Base-by-base conservation (phyloP, 1,284 basidiomycete species). In the Apiotrichum porosum region DNA sequence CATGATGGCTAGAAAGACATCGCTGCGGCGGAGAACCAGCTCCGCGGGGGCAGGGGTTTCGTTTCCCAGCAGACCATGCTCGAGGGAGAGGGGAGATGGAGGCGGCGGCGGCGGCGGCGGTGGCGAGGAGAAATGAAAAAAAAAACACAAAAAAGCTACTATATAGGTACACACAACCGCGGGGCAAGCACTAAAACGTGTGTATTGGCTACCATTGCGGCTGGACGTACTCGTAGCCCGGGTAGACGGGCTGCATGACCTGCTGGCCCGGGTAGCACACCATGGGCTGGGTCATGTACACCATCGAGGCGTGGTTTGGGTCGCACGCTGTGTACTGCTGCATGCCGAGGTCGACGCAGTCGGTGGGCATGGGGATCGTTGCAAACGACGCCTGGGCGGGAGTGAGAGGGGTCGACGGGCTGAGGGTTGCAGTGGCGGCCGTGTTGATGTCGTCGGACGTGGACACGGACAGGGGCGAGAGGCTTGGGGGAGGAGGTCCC, bases 381-480 rank as follows among this genome's bases (percentile, higher is more conserved):
- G 34, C 30, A 31, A 55, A 43, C 9, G 42, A 42, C 10, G 53
- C 33, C 40, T 55, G 53, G 12, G 49, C 40, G 9, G 53, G 53
- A 0, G 53, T 55, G 41, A 46, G 44, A 0, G 53, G 53, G 2
- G 46, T 51, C 30, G 30, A 35, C 9, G 53, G 53, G 34, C 43
- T 47, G 4, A 51, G 37, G 15, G 22, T 33, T 17, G 37, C 18
- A 4, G 44, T 17, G 9, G 31, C 35, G 13, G 14, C 39, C 9
- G 34, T 22, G 3, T 37, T 30, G 9, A 15, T 24, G 18, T 23
- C n/a, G 24, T 49, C 48, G 2, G 52, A 45, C 3, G 41, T 23
- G 8, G 36, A 35, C 24, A 50, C 39, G 3, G 52, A 54, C 26
- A 50, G 32, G 2, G 53, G 53, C 19, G 53, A 55, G 21, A 55